Conservation (phyloP, 352 stramenopile genomes). For the Globisporangium alternatum region DNA sequence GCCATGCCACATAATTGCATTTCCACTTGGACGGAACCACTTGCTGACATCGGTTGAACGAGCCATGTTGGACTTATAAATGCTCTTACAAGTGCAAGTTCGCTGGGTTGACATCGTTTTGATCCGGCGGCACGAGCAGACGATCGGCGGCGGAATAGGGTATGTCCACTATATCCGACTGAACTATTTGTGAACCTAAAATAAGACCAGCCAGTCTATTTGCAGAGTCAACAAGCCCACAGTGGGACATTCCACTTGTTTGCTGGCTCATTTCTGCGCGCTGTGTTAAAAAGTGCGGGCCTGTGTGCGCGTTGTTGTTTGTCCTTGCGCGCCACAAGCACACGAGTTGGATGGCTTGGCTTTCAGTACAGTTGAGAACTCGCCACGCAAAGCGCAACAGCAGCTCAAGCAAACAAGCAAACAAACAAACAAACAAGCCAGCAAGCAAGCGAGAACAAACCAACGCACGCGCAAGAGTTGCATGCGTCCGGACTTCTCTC, state of each 20-base stretch:
- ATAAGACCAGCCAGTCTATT: neutral
- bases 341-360: neutral
- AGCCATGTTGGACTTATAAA: neutral
- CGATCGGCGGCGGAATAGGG: conserved; percentile 5
- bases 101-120: neutral
- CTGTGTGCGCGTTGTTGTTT: neutral
- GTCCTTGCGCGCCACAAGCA: neutral
- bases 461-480: conserved; percentile 12
- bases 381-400: conserved; percentile 4
- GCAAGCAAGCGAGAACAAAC: conserved; percentile 3
- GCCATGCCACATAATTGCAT: neutral
- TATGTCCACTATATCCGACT: neutral
- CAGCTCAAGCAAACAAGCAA: conserved; percentile 1
- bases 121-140: neutral
- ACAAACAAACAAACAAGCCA: neutral
- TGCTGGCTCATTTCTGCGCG: too few species aligned
- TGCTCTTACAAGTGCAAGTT: neutral
- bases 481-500: conserved; percentile 12
- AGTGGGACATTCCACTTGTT: neutral
- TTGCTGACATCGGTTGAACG: neutral
- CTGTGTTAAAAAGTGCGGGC: neutral
- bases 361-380: conserved; percentile 6
- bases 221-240: neutral
- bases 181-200: neutral
- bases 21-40: too few species aligned